phyloP scores from a whole-genome alignment of 139 green algal species.

The Picochlorum sp. region DNA sequence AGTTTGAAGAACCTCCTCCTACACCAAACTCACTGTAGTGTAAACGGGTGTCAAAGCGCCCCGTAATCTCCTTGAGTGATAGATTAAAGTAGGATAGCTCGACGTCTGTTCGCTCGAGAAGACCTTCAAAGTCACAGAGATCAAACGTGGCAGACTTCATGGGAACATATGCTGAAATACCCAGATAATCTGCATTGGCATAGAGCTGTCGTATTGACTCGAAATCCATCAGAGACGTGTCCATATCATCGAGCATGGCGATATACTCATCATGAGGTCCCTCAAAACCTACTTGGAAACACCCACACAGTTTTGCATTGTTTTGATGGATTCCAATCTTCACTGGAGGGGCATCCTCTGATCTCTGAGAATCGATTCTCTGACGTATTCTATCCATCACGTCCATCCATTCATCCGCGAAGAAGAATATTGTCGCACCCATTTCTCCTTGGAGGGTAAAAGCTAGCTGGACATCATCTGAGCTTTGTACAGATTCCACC shows the following conservation, averaged over 20 bases:
- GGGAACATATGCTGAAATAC: conserved; percentile 38
- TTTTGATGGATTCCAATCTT: conserved; percentile 24
- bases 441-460: conserved; percentile 12
- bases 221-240: not conserved
- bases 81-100: conserved; percentile 18
- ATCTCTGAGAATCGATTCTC: not conserved
- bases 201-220: conserved; percentile 16
- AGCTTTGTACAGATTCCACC: not conserved
- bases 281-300: conserved; percentile 17
- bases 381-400: not conserved
- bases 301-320: conserved; percentile 35
- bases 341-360: not conserved
- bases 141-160: conserved; percentile 19
- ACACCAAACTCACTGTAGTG: conserved; percentile 41
- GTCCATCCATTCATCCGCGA: conserved; percentile 6
- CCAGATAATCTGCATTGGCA: conserved; percentile 28
- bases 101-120: conserved; percentile 14
- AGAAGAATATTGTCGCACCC: conserved; percentile 21
- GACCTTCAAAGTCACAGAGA: conserved; percentile 18
- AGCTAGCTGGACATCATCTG: conserved; percentile 1
- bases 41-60: conserved; percentile 17
- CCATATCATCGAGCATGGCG: conserved; percentile 8
- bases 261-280: conserved; percentile 13
- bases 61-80: conserved; percentile 10
- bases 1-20: conserved; percentile 21